Percentiles rank a stretch among this genome's conserved stretches.
Conservation (phyloP, 306 rosid species). For the Cucurbita argyrosperma region DNA sequence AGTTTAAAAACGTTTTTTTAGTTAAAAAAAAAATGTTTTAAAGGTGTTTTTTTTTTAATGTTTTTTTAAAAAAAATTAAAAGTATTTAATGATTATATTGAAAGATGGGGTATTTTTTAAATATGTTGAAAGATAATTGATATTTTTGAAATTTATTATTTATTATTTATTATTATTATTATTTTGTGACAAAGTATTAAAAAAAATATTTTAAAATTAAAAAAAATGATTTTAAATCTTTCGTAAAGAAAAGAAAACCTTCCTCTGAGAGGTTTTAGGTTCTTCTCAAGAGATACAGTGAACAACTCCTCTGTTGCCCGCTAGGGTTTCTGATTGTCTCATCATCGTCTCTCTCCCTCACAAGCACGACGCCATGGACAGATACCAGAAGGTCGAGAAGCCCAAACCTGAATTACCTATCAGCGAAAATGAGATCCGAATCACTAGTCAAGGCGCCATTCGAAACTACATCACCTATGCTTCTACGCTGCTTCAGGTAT, state of each 20-base stretch:
- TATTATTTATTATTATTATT: too few species aligned
- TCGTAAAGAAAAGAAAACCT: not conserved
- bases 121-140: too few species aligned
- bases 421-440: constrained; percentile 22
- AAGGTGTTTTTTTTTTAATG: too few species aligned
- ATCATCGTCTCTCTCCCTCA: not conserved
- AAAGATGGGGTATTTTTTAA: too few species aligned
- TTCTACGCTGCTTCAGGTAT: constrained; percentile 68
- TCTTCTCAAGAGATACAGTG: not conserved
- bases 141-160: too few species aligned
- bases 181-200: too few species aligned
- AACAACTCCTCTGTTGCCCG: not conserved
- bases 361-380: constrained; percentile 38
- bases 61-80: too few species aligned
- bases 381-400: constrained; percentile 81
- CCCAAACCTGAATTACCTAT: constrained; percentile 68
- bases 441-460: constrained; percentile 89
- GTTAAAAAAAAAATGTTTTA: too few species aligned
- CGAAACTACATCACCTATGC: constrained; percentile 96
- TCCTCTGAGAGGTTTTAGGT: not conserved
- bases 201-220: too few species aligned
- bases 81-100: too few species aligned
- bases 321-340: constrained; percentile 3
- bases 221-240: not conserved
- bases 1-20: too few species aligned